Conservation (phyloP, 108 stramenopile genomes). For the Fragilaria crotonensis region DNA sequence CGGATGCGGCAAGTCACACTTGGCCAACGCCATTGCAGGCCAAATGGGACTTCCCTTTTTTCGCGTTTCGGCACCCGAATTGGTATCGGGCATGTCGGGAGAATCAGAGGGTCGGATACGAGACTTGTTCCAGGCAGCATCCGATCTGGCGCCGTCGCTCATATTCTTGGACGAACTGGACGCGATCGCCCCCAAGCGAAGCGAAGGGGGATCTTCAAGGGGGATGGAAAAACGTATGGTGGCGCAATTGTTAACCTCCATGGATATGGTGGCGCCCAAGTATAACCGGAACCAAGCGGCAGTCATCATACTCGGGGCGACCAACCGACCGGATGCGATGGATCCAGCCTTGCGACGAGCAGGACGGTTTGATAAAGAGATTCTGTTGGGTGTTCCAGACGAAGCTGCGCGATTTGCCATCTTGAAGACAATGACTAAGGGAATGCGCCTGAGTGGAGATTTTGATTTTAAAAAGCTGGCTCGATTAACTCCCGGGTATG, state of each 20-base stretch:
- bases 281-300: constrained; percentile 51
- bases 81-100: constrained; percentile 93
- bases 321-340: constrained; percentile 94
- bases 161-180: constrained; percentile 99
- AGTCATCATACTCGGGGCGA: constrained; percentile 96
- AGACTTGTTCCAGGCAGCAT: constrained; percentile 86
- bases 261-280: constrained; percentile 79
- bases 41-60: constrained; percentile 65
- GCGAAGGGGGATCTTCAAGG: constrained; percentile 56
- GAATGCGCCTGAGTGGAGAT: constrained; percentile 79
- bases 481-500: constrained; percentile 92
- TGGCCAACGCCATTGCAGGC: constrained; percentile 88
- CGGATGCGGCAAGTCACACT: constrained; percentile 94
- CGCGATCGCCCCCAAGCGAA: constrained; percentile 92
- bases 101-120: constrained; percentile 90
- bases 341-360: constrained; percentile 93
- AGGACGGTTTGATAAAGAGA: constrained; percentile 97
- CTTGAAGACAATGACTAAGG: constrained; percentile 71
- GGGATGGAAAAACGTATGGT: constrained; percentile 98
- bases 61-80: constrained; percentile 91
- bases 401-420: constrained; percentile 85
- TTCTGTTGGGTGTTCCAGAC: constrained; percentile 93
- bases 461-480: constrained; percentile 83
- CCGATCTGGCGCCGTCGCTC: constrained; percentile 87
- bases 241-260: constrained; percentile 91